Evolutionary conservation across 202 grass and related monocot species (phyloP), one percentile per base, ranked within the genome.

Genomic region (Sporobolus alterniflorus): DNA sequence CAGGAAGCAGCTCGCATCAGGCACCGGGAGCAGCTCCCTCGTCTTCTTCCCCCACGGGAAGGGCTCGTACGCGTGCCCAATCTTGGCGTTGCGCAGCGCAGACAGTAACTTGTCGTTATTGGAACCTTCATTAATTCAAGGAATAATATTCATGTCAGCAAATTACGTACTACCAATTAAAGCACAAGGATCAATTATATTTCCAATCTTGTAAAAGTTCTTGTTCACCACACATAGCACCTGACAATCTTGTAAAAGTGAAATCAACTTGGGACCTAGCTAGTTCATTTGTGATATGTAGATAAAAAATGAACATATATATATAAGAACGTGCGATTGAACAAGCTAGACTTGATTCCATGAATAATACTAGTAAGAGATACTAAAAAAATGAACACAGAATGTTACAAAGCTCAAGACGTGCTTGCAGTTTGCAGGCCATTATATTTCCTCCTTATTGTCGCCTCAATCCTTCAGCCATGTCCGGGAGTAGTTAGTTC

Each of bases 31-130:
- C 30, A 91, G 77, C 25, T 93, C 82, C 81, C 77, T 77, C 96
- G 92, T 96, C 87, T 94, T 98, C 88, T 89, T 92, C 83, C 94
- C 93, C 93, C 93, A 98, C 9, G 87, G 89, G 79, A 94, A 96
- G 5, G 83, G 73, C 51, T 96, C 91, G 7, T 90, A 89, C 1
- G 89, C 87, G 28, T 88, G 73, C 0, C 80, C 30, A 54, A 98
- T 82, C 82, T 90, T 93, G 1, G 83, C 83, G 60, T 89, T 81
- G n/a, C 87, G 77, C 77, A 96, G 88, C 30, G 83, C 85, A 10
- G 75, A 60, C 32, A 94, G 39, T 57, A 90, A n/a, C 85, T 91
- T 92, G 11, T 36, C 21, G 50, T 82, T 93, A 80, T 80, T 95
- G 13, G 91, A 85, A 30, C 89, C 93, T n/a, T n/a, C n/a, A n/a